Conservation (phyloP, 2,329 filamentous ascomycete species). For the Cladosporium sp. region DNA sequence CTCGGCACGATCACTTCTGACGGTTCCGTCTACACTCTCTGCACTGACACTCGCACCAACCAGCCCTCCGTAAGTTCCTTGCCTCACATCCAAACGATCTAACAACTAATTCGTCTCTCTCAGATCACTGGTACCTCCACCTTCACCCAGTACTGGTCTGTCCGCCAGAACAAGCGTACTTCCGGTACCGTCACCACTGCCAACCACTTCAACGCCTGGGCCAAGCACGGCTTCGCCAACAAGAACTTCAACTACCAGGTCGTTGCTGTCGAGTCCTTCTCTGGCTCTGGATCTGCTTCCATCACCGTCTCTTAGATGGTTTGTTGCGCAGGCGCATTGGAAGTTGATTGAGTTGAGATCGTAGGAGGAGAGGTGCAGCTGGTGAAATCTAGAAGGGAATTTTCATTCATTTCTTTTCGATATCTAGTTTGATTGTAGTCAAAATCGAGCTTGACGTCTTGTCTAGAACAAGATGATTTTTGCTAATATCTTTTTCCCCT, state of each 20-base stretch:
- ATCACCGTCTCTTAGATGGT: slow-evolving; percentile 24
- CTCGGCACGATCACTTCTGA: slow-evolving; percentile 40
- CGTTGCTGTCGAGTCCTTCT: slow-evolving; percentile 28
- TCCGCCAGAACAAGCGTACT: slow-evolving; percentile 38
- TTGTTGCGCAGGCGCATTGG: slow-evolving; percentile 31
- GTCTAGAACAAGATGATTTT: neutral
- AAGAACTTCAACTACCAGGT: slow-evolving; percentile 32
- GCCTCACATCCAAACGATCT: too few relatives aligned
- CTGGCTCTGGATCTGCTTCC: slow-evolving; percentile 24
- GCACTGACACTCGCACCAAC: slow-evolving; percentile 39
- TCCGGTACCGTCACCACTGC: slow-evolving; percentile 25
- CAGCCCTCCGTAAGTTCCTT: too few relatives aligned
- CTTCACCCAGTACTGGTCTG: slow-evolving; percentile 46
- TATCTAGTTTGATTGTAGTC: neutral
- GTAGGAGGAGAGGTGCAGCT: slow-evolving; percentile 11
- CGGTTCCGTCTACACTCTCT: slow-evolving; percentile 41
- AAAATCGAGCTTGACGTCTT: neutral
- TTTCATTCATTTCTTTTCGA: neutral
- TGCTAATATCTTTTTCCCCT: neutral
- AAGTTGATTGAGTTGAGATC: slow-evolving; percentile 33
- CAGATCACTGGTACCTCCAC: slow-evolving; percentile 43
- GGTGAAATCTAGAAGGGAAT: neutral
- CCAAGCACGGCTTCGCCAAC: slow-evolving; percentile 25
- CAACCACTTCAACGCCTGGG: slow-evolving; percentile 26
- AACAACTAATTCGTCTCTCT: too few relatives aligned